A percentile compares a stretch with the other conserved stretches of the same genome.
Conservation (phyloP, 257 asterid species). For the Mitragyna speciosa region DNA sequence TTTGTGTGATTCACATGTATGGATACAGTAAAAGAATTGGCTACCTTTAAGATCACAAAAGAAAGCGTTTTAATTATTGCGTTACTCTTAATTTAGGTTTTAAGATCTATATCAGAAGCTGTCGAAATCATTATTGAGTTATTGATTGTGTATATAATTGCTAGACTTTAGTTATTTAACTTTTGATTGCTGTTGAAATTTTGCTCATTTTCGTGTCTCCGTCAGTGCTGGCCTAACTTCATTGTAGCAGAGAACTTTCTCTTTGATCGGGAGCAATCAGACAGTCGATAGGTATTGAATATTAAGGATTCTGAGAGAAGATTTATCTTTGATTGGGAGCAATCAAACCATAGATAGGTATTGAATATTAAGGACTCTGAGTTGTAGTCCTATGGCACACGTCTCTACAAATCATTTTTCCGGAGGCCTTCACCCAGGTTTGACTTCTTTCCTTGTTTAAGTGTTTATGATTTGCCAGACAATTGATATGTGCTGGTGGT, state of each 20-base stretch:
- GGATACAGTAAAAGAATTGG: not conserved
- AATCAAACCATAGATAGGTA: constrained; percentile 16
- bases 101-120: not conserved
- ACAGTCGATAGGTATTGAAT: constrained; percentile 15
- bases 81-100: not conserved
- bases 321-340: constrained; percentile 24
- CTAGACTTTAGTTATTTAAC: not conserved
- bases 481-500: not conserved
- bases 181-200: not conserved
- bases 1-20: constrained; percentile 10
- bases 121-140: not conserved
- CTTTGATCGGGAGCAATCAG: constrained; percentile 25
- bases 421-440: constrained; percentile 66
- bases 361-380: constrained; percentile 21
- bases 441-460: constrained; percentile 16
- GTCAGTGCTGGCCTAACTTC: constrained; percentile 8
- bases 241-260: constrained; percentile 5
- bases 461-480: not conserved
- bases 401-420: constrained; percentile 46
- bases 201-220: not conserved
- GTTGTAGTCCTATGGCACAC: constrained; percentile 59
- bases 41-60: not conserved
- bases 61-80: not conserved
- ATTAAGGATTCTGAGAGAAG: not conserved
- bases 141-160: not conserved